phyloP scores from a whole-genome alignment of 2,329 filamentous ascomycete species.

The Monosporascus sp. region DNA sequence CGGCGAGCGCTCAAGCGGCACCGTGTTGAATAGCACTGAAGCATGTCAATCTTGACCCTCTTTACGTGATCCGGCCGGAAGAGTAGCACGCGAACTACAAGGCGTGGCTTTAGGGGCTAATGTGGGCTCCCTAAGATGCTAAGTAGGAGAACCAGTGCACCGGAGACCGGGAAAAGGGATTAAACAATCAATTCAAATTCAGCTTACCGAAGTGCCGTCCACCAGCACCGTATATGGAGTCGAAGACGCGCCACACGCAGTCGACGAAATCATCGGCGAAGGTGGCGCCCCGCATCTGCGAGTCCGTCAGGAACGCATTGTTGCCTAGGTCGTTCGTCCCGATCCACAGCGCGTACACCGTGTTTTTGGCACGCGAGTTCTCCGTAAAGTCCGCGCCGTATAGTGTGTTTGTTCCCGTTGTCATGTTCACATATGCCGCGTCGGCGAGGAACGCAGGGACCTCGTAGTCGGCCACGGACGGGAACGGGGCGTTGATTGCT shows the following conservation, averaged over 20 bases:
- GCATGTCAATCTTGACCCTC: too few species aligned
- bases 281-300: constrained; percentile 55
- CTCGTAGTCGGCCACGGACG: constrained; percentile 58
- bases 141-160: too few species aligned
- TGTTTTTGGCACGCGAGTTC: constrained; percentile 42
- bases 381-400: constrained; percentile 27
- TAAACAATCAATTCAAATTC: too few species aligned
- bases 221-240: constrained; percentile 59
- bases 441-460: constrained; percentile 53
- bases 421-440: constrained; percentile 24
- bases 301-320: constrained; percentile 60
- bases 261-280: constrained; percentile 56
- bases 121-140: too few species aligned
- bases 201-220: constrained; percentile 54
- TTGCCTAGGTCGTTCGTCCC: constrained; percentile 74
- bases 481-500: constrained; percentile 49
- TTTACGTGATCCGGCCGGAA: too few species aligned
- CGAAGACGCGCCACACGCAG: constrained; percentile 61
- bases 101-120: background rate
- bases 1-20: constrained; percentile 62
- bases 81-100: background rate
- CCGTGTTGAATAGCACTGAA: constrained; percentile 60
- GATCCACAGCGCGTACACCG: constrained; percentile 74
- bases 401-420: constrained; percentile 26
- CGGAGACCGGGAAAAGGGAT: too few species aligned